Conservation (phyloP, 495 filamentous ascomycete species). For the Penicillium steckii region DNA sequence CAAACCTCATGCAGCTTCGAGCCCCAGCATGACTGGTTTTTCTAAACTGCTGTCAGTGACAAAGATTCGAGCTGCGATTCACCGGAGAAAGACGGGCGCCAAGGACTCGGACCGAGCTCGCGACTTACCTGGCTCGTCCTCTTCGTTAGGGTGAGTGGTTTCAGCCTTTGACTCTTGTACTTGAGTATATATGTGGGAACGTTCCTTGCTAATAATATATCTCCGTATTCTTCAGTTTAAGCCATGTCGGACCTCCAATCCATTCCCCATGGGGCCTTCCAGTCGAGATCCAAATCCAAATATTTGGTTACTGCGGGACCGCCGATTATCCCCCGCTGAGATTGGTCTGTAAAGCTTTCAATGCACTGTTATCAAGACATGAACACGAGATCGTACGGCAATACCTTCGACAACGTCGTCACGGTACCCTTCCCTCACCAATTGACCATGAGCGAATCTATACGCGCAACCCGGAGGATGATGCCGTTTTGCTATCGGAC, state of each 20-base stretch:
- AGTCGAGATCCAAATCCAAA: slow-evolving; percentile 45
- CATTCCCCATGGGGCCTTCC: slow-evolving; percentile 44
- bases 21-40: slow-evolving; percentile 39
- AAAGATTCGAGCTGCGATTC: slow-evolving; percentile 36
- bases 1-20: slow-evolving; percentile 30
- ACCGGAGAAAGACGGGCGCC: slow-evolving; percentile 29
- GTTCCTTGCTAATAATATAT: background rate
- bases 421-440: slow-evolving; percentile 46
- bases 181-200: background rate
- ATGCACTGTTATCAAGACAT: slow-evolving; percentile 34
- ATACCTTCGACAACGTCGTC: slow-evolving; percentile 44
- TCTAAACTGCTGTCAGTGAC: slow-evolving; percentile 34
- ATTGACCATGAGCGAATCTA: slow-evolving; percentile 39
- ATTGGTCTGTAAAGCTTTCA: slow-evolving; percentile 42
- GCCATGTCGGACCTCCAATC: slow-evolving; percentile 13
- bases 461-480: slow-evolving; percentile 45
- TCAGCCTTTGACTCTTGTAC: background rate
- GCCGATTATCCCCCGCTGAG: slow-evolving; percentile 37
- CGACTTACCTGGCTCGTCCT: slow-evolving; percentile 20
- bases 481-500: slow-evolving; percentile 47
- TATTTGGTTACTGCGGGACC: slow-evolving; percentile 43
- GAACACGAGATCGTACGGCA: slow-evolving; percentile 42
- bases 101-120: slow-evolving; percentile 23
- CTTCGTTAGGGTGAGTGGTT: slow-evolving; percentile 18
- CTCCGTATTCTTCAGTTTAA: slow-evolving; percentile 3